Evolutionary conservation across 441 rosid species (phyloP).

Genomic region (Adansonia gregorii): DNA sequence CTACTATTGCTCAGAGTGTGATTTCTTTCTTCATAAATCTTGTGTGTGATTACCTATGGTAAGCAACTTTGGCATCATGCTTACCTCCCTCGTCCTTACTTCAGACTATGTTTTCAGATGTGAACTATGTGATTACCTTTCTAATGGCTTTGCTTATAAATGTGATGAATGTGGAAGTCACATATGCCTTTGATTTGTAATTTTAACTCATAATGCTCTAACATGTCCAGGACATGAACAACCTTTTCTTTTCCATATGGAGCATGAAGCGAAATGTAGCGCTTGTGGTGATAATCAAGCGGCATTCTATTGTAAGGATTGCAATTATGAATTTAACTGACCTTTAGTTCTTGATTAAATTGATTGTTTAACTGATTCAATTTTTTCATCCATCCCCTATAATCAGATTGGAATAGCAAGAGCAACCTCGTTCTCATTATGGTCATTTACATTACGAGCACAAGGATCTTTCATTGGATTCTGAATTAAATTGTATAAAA

Average conservation of each 20-base stretch:
- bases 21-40: neutral
- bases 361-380: no score
- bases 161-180: neutral
- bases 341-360: no score
- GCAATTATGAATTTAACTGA: neutral
- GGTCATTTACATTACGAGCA: no score
- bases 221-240: neutral
- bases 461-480: no score
- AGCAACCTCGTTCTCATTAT: no score
- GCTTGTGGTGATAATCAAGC: accelerated
- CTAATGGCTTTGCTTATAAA: neutral
- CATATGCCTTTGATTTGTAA: neutral
- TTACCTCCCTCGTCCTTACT: neutral
- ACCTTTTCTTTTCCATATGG: neutral
- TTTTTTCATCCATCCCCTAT: no score
- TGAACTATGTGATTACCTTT: accelerated
- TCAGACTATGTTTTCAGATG: neutral
- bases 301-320: neutral
- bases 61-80: neutral
- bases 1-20: neutral
- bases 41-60: neutral
- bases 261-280: neutral
- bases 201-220: neutral
- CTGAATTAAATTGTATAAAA: no score
- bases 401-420: no score